phyloP scores from a whole-genome alignment of 164 flowering plant genomes.

The Buxus sempervirens region DNA sequence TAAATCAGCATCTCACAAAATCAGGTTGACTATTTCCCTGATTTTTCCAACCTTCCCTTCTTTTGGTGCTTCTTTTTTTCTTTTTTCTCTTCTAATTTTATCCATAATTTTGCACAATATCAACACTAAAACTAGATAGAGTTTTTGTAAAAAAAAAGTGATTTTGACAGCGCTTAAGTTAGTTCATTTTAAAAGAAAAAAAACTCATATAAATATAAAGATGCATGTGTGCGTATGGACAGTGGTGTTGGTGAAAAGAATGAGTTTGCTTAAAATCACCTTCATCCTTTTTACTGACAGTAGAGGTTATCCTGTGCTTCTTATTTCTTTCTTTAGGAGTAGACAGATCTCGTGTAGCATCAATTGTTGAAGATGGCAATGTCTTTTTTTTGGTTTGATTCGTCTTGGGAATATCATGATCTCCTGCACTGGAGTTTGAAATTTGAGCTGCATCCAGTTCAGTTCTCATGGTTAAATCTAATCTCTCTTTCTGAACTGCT shows the following conservation, averaged over 20 bases:
- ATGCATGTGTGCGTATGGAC: too few species aligned
- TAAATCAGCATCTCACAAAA: too few species aligned
- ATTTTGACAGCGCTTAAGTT: too few species aligned
- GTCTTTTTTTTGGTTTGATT: constrained; percentile 13
- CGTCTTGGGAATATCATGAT: not conserved
- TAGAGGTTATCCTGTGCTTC: constrained; percentile 11
- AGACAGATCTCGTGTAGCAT: constrained; percentile 5
- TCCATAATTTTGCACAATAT: too few species aligned
- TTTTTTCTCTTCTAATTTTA: too few species aligned
- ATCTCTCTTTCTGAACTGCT: constrained; percentile 7
- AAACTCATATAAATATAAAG: too few species aligned
- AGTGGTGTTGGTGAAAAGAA: not conserved
- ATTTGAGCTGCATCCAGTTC: constrained; percentile 7
- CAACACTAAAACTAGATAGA: too few species aligned
- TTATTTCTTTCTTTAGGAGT: constrained; percentile 14
- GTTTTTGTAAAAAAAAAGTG: too few species aligned
- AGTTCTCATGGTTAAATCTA: not conserved
- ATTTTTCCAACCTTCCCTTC: too few species aligned
- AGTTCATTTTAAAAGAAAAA: too few species aligned
- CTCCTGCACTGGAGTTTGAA: constrained; percentile 8
- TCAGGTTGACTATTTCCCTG: too few species aligned
- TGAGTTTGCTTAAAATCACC: constrained; percentile 7
- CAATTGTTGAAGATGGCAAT: constrained; percentile 11
- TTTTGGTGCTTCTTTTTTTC: too few species aligned
- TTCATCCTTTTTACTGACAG: constrained; percentile 4